A percentile compares a stretch with the other conserved stretches of the same genome.
These are phyloP conservation scores for Dysphania ambrosioides DNA, from an alignment of 148 eudicot species.

Conservation along the genomic window DNA sequence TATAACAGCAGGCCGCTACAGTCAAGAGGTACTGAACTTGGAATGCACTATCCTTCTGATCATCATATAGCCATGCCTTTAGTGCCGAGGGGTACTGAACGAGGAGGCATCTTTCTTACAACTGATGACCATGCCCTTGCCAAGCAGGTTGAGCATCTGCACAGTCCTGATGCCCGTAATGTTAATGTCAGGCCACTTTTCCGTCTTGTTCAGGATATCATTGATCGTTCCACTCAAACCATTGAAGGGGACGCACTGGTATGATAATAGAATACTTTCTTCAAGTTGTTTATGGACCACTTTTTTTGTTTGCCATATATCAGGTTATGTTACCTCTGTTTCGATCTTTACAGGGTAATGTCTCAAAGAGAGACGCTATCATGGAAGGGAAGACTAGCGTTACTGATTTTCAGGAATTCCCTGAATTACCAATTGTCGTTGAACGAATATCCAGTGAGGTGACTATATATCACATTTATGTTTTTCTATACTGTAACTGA, in stretches of 20 bases:
- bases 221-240: conserved; percentile 26
- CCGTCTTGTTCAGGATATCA: conserved; percentile 36
- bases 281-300: neutral
- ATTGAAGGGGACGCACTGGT: conserved; percentile 29
- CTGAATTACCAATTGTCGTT: conserved; percentile 31
- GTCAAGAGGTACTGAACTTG: conserved; percentile 11
- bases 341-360: conserved; percentile 1
- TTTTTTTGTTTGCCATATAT: neutral
- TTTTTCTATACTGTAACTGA: neutral
- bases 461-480: neutral
- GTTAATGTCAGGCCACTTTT: conserved; percentile 35
- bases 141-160: conserved; percentile 28
- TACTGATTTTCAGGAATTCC: conserved; percentile 20
- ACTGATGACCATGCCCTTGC: conserved; percentile 39
- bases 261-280: neutral
- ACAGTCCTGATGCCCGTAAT: conserved; percentile 36
- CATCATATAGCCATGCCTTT: conserved; percentile 2
- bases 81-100: conserved; percentile 16
- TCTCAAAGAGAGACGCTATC: conserved; percentile 15
- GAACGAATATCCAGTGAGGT: conserved; percentile 35
- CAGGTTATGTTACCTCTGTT: neutral
- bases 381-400: conserved; percentile 15
- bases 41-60: neutral
- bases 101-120: conserved; percentile 30
- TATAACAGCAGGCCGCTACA: neutral